Evolutionary conservation across 305 asterid genomes (phyloP).

Genomic region (Fraxinus paxiana): DNA sequence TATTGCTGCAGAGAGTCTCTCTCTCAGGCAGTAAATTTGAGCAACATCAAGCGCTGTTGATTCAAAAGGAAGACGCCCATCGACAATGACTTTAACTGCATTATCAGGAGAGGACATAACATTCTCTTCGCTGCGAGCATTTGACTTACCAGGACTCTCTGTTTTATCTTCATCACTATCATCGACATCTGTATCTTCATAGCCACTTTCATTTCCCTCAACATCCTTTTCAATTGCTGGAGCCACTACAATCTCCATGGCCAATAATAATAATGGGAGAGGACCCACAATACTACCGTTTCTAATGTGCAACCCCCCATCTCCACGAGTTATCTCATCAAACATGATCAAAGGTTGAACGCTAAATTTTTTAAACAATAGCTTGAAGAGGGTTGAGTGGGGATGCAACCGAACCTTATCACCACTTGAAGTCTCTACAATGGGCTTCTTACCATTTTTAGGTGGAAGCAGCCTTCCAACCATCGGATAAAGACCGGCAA

Average conservation of each 20-base stretch:
- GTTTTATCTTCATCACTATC: slow-evolving; percentile 42
- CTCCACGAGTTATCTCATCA: slow-evolving; percentile 91
- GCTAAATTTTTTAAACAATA: slow-evolving; percentile 29
- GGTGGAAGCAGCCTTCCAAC: slow-evolving; percentile 68
- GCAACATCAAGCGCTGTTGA: slow-evolving; percentile 85
- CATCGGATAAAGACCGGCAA: slow-evolving; percentile 82
- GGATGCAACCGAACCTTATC: slow-evolving; percentile 76
- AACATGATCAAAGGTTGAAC: slow-evolving; percentile 53
- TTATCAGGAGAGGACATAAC: slow-evolving; percentile 80
- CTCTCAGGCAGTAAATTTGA: slow-evolving; percentile 82
- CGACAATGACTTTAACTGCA: slow-evolving; percentile 61
- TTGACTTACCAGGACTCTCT: slow-evolving; percentile 21
- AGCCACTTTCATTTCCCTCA: not conserved
- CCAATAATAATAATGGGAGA: slow-evolving; percentile 66
- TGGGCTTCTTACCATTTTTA: slow-evolving; percentile 39
- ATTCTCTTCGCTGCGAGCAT: slow-evolving; percentile 33
- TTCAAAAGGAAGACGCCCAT: slow-evolving; percentile 74
- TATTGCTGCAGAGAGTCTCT: slow-evolving; percentile 75
- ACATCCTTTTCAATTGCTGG: slow-evolving; percentile 41
- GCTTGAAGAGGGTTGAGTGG: slow-evolving; percentile 51
- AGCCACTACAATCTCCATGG: slow-evolving; percentile 81
- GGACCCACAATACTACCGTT: slow-evolving; percentile 67
- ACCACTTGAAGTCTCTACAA: slow-evolving; percentile 65
- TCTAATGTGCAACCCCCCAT: slow-evolving; percentile 66
- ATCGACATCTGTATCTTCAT: slow-evolving; percentile 32